These are phyloP conservation scores for Saccharomycopsis lassenensis DNA, from an alignment of 805 yeast species.

Conservation along the genomic window DNA sequence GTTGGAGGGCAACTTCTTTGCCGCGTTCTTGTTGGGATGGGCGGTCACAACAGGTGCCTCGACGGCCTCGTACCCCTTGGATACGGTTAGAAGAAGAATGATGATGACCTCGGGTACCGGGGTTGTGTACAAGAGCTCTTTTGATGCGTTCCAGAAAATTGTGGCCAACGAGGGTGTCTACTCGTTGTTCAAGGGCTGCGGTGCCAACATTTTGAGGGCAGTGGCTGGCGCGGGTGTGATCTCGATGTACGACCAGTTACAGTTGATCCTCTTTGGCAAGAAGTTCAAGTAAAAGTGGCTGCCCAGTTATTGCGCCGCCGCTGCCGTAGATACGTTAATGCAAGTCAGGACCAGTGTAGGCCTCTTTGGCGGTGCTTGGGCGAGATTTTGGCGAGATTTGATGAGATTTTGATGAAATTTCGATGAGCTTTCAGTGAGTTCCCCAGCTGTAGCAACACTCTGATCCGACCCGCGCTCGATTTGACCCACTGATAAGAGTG, in stretches of 20 bases:
- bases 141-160: constrained; percentile 83
- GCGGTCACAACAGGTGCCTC: constrained; percentile 96
- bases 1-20: constrained; percentile 86
- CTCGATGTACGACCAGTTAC: constrained; percentile 94
- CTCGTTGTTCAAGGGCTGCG: constrained; percentile 97
- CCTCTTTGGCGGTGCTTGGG: too few relatives aligned
- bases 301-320: too few relatives aligned
- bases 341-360: too few relatives aligned
- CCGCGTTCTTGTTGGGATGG: constrained; percentile 96
- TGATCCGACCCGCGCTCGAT: too few relatives aligned
- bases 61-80: constrained; percentile 97
- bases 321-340: too few relatives aligned
- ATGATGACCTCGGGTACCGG: constrained; percentile 99
- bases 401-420: too few relatives aligned
- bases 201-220: constrained; percentile 99
- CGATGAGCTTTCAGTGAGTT: too few relatives aligned
- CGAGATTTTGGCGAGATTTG: too few relatives aligned
- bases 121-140: constrained; percentile 89
- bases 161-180: constrained; percentile 90
- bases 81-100: constrained; percentile 99
- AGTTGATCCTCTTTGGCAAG: constrained; percentile 90
- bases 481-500: too few relatives aligned
- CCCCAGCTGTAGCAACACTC: too few relatives aligned
- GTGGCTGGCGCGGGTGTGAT: constrained; percentile 99
- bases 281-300: constrained; percentile 76